These are phyloP conservation scores for Kwoniella botswanensis DNA, from an alignment of 768 basidiomycete genomes.

Conservation along the genomic window DNA sequence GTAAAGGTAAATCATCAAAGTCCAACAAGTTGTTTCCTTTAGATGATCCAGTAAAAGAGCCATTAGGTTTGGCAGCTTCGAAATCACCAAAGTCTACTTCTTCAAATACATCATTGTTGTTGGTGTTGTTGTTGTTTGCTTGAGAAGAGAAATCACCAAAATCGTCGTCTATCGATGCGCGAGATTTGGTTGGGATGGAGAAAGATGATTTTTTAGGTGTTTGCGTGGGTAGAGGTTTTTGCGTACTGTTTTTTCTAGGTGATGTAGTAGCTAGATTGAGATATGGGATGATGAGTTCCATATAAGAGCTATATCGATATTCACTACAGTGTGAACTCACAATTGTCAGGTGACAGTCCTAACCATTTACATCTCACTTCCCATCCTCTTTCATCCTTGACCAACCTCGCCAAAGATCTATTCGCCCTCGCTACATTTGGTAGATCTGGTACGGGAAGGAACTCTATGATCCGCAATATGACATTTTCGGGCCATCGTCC, in stretches of 20 bases:
- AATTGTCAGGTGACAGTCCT: constrained; percentile 45
- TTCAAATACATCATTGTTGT: constrained; percentile 35
- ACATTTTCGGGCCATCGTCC: constrained; percentile 80
- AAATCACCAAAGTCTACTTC: constrained; percentile 60
- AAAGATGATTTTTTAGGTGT: constrained; percentile 64
- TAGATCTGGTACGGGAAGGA: constrained; percentile 79
- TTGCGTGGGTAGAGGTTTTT: constrained; percentile 58
- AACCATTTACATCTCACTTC: constrained; percentile 72
- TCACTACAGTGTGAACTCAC: constrained; percentile 8
- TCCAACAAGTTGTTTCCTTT: constrained; percentile 53
- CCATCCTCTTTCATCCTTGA: constrained; percentile 79
- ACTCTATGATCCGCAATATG: constrained; percentile 73
- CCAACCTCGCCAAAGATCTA: constrained; percentile 68
- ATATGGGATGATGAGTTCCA: background rate
- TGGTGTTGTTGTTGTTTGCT: background rate
- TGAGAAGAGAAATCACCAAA: constrained; percentile 83
- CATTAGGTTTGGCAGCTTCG: constrained; percentile 39
- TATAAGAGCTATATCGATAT: constrained; percentile 2
- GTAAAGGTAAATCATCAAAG: constrained; percentile 57
- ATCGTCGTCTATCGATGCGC: constrained; percentile 67
- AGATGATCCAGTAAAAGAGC: background rate
- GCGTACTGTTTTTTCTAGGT: constrained; percentile 8
- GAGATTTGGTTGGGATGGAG: constrained; percentile 63
- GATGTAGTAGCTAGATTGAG: constrained; percentile 15
- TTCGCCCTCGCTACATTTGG: constrained; percentile 73